Evolutionary conservation across 1,284 basidiomycete genomes (phyloP).

Genomic region (Ceratobasidium theobromae): DNA sequence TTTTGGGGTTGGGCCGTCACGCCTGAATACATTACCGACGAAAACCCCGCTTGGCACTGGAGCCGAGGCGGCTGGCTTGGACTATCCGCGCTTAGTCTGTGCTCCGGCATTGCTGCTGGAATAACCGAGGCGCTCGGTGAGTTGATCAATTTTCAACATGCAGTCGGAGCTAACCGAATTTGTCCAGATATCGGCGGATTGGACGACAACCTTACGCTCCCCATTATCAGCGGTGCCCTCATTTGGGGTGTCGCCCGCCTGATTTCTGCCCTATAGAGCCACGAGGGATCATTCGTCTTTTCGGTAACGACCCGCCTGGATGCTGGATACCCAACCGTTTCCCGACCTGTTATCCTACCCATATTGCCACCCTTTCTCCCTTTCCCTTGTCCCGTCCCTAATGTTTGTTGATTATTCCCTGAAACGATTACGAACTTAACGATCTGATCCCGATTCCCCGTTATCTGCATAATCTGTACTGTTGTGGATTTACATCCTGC

Average conservation of each 20-base stretch:
- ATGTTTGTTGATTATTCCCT: background rate
- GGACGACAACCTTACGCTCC: slow-evolving; percentile 93
- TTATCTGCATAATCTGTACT: background rate
- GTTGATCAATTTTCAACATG: slow-evolving; percentile 41
- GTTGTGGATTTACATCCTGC: background rate
- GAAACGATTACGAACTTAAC: background rate
- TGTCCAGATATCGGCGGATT: slow-evolving; percentile 47
- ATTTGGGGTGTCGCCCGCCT: slow-evolving; percentile 57
- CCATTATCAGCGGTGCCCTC: slow-evolving; percentile 84
- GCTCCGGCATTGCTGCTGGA: slow-evolving; percentile 77
- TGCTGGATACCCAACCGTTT: background rate
- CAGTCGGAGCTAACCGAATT: slow-evolving; percentile 23
- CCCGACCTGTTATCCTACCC: background rate
- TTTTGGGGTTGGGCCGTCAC: slow-evolving; percentile 74
- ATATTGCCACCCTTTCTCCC: background rate
- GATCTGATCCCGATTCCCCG: background rate
- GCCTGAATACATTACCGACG: slow-evolving; percentile 35
- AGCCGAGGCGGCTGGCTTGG: slow-evolving; percentile 52
- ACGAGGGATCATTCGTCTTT: background rate
- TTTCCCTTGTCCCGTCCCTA: background rate
- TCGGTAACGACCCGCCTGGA: background rate
- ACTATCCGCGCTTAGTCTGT: slow-evolving; percentile 57
- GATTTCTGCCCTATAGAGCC: slow-evolving; percentile 30
- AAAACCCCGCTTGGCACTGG: slow-evolving; percentile 33
- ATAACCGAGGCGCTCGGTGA: slow-evolving; percentile 81